Base-by-base conservation (phyloP, 768 basidiomycete species). In the Tricholoma terreum region DNA sequence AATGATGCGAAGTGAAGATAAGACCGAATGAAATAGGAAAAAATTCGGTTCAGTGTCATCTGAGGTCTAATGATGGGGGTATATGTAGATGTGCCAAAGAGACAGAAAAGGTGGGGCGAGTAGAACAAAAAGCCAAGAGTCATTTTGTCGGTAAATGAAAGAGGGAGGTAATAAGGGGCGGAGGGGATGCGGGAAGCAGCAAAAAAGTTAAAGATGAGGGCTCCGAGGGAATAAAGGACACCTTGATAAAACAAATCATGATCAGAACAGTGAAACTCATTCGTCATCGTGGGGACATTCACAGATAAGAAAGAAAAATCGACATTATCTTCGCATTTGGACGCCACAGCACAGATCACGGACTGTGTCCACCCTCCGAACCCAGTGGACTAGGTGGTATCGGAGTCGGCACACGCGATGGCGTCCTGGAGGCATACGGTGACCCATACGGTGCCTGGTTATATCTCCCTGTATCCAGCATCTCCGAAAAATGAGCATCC, bases 391-490 rank as follows among this genome's bases (percentile, higher is more conserved):
- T 55, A 4, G 63, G 64, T 49, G 59, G 61, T 15, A 62, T 57
- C 22, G 69, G 65, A 31, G 67, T 73, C n/a, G 74, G 72, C 31
- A 68, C 61, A 49, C 69, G 62, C 8, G 72, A 73, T 24, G 69
- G 68, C 6, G 65, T 61, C 31, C 73, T 65, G 22, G 76, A 76
- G 6, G 74, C 62, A 57, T 73, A 79, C 43, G 78, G 79, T 19
- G 74, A 76, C 4, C 75, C 76, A 61, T 75, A 78, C 15, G 75
- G 76, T 30, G 74, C 73, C 45, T 70, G 71, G 31, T 74, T 69
- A 58, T 75, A 74, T 63, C 73, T 66, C 54, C 60, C 19, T n/a
- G 75, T 73, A 43, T 75, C 74, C 59, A 71, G 54, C 63, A 65
- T 76, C 40, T 71, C 71, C 54, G 55, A 54, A 34, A 55, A 52